Evolutionary conservation across 129 eudicot genomes (phyloP), one percentile per base, ranked within the genome.

Genomic region (Ambrosia artemisiifolia): DNA sequence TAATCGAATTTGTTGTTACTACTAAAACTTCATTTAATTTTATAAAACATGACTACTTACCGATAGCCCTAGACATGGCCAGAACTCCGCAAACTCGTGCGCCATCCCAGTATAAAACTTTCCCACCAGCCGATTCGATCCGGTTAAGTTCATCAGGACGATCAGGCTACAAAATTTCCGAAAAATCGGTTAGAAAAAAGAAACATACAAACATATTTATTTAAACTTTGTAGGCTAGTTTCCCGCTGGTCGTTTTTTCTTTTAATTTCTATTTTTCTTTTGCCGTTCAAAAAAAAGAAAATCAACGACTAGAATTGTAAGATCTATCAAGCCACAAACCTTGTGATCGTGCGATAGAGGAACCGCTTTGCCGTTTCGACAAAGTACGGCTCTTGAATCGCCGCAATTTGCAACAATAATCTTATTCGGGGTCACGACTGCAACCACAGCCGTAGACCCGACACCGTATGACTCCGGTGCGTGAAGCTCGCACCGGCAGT

Each of bases 1-100:
- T 40, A 4, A 8, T 6, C 11, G 44, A 10, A 40, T 40, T 40
- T 40, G 10, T 8, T 40, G 9, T 7, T 40, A 24, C 28, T 24
- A 24, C 28, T 24, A 24, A 24, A 24, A 24, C 9, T 40, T 10
- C 7, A 10, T 40, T 40, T 6, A 40, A 10, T 40, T 40, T 40
- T 7, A 40, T 10, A 6, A 40, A 40, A 35, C 7, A 40, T 7
- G 44, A 40, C 11, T 1, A 40, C 75, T 43, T 69, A 86, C 92
- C 96, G 2, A 88, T 86, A 1, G 96, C 83, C 73, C 89, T 76
- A 3, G 96, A 86, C 80, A 83, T 88, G 13, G 91, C 91, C 0
- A 88, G 84, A 54, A 81, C 87, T 6, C 96, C 88, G 0, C 85
- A 51, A 17, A 88, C 96, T 46, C 96, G 65, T 0, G 84, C 76